Percentiles rank a stretch among this genome's conserved stretches.
Evolutionary conservation across 1,284 basidiomycete genomes (phyloP).

Genomic region (Tilletia setariae): DNA sequence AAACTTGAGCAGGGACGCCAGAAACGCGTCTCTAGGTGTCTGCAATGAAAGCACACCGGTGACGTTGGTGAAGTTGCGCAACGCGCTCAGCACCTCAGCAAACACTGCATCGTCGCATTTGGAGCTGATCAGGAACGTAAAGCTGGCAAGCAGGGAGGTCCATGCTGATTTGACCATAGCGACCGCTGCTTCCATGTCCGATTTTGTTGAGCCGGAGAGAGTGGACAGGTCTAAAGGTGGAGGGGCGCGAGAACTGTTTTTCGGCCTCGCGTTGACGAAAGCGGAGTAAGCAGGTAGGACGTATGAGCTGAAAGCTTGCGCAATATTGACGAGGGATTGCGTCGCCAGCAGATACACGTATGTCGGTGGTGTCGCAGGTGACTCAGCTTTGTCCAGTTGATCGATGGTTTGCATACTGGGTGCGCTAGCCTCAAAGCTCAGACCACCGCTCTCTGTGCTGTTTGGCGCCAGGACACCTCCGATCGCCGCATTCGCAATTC

Average conservation of each 20-base stretch:
- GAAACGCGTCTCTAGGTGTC: slow-evolving; percentile 88
- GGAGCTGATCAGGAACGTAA: slow-evolving; percentile 83
- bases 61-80: slow-evolving; percentile 80
- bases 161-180: slow-evolving; percentile 21
- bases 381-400: slow-evolving; percentile 68
- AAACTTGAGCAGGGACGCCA: slow-evolving; percentile 78
- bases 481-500: slow-evolving; percentile 41
- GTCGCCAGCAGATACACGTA: slow-evolving; percentile 88
- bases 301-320: slow-evolving; percentile 77
- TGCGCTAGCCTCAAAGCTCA: slow-evolving; percentile 32
- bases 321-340: slow-evolving; percentile 80
- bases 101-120: slow-evolving; percentile 84
- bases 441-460: slow-evolving; percentile 25
- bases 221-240: slow-evolving; percentile 66
- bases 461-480: slow-evolving; percentile 25
- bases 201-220: background rate
- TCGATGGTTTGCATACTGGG: slow-evolving; percentile 48
- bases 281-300: slow-evolving; percentile 67
- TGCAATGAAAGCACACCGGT: slow-evolving; percentile 79
- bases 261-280: slow-evolving; percentile 63
- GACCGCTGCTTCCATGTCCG: slow-evolving; percentile 1
- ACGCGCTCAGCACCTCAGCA: slow-evolving; percentile 73
- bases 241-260: slow-evolving; percentile 67
- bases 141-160: slow-evolving; percentile 20
- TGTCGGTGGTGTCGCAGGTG: slow-evolving; percentile 82